A percentile compares a stretch with the other conserved stretches of the same genome.
These are phyloP conservation scores for Xanthoparmelia taractica DNA, from an alignment of 495 filamentous ascomycete genomes.

Conservation along the genomic window DNA sequence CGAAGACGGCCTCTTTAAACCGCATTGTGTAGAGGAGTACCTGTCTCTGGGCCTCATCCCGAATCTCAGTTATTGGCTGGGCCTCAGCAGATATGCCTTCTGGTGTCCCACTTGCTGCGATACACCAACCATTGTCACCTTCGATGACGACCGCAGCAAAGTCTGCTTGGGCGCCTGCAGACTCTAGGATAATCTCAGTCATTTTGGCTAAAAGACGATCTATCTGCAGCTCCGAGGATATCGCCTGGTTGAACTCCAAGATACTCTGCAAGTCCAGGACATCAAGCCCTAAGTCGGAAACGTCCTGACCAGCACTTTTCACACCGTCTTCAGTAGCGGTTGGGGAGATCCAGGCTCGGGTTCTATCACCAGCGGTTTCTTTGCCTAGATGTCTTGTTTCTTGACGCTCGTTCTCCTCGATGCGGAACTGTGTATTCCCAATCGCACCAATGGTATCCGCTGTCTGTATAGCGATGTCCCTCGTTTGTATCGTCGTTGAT, in stretches of 20 bases:
- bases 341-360: slow-evolving; percentile 52
- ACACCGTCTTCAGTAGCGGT: not conserved
- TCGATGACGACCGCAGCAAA: slow-evolving; percentile 72
- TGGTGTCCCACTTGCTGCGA: slow-evolving; percentile 68
- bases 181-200: slow-evolving; percentile 83
- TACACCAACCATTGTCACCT: slow-evolving; percentile 61
- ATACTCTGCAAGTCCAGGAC: slow-evolving; percentile 86
- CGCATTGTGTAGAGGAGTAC: slow-evolving; percentile 76
- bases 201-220: slow-evolving; percentile 80
- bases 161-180: slow-evolving; percentile 69
- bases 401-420: slow-evolving; percentile 48
- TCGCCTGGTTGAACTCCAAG: slow-evolving; percentile 78
- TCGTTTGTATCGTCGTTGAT: slow-evolving; percentile 50
- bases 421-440: slow-evolving; percentile 39
- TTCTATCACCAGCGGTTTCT: slow-evolving; percentile 53
- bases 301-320: slow-evolving; percentile 9
- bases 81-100: slow-evolving; percentile 37
- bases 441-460: slow-evolving; percentile 42
- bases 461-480: slow-evolving; percentile 71
- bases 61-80: slow-evolving; percentile 50
- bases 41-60: slow-evolving; percentile 64
- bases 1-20: slow-evolving; percentile 74
- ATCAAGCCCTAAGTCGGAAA: slow-evolving; percentile 39
- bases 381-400: slow-evolving; percentile 38
- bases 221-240: slow-evolving; percentile 80